Conservation (phyloP, 2,329 filamentous ascomycete genomes). For the Claviceps humidiphila region DNA sequence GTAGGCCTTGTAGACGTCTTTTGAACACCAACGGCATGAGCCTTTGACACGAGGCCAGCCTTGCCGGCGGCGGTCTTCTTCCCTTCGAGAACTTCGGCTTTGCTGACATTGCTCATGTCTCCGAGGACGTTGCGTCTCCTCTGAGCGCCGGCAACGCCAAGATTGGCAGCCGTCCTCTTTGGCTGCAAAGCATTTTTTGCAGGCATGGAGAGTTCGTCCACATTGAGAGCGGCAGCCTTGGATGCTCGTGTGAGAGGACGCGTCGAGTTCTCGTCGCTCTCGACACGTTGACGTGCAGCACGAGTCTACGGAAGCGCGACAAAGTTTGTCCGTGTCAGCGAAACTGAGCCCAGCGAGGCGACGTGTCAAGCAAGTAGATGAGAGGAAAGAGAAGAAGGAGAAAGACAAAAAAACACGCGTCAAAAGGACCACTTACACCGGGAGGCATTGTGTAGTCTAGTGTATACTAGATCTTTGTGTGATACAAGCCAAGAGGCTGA, state of each 20-base stretch:
- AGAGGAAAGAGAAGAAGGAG: background rate
- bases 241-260: slow-evolving; percentile 79
- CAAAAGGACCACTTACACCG: slow-evolving; percentile 15
- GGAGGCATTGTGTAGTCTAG: slow-evolving; percentile 22
- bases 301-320: slow-evolving; percentile 38
- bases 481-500: slow-evolving; percentile 7
- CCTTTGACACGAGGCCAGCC: slow-evolving; percentile 63
- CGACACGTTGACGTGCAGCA: slow-evolving; percentile 59
- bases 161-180: slow-evolving; percentile 49
- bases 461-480: slow-evolving; percentile 9
- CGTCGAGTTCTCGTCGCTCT: slow-evolving; percentile 91
- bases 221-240: slow-evolving; percentile 66
- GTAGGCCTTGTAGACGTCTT: slow-evolving; percentile 49
- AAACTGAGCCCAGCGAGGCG: background rate
- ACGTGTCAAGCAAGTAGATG: background rate
- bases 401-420: background rate
- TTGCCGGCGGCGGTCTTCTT: slow-evolving; percentile 61
- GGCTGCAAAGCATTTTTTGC: slow-evolving; percentile 53
- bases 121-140: slow-evolving; percentile 76
- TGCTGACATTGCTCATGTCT: slow-evolving; percentile 91
- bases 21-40: slow-evolving; percentile 69
- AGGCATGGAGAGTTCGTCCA: slow-evolving; percentile 45
- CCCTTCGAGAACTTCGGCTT: slow-evolving; percentile 54
- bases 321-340: slow-evolving; percentile 6
- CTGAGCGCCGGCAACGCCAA: slow-evolving; percentile 32